phyloP scores from a whole-genome alignment of 2,329 filamentous ascomycete species.

The Cordyceps pruinosa region DNA sequence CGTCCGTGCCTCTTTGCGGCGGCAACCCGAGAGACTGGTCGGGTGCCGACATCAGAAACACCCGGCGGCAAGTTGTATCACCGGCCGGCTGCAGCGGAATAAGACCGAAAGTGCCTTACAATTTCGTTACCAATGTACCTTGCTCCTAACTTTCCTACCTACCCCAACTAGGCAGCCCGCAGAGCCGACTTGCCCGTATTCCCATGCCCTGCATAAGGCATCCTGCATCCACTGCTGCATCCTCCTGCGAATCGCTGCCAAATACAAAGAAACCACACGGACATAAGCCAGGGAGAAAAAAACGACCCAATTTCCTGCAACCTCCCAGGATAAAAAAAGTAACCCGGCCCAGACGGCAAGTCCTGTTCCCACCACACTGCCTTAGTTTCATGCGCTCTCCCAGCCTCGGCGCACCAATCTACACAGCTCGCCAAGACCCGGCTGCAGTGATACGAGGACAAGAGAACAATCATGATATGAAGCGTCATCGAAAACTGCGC shows the following conservation, averaged over 20 bases:
- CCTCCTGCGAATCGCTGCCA: background rate
- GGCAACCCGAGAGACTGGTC: background rate
- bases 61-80: background rate
- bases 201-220: background rate
- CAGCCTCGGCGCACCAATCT: background rate
- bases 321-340: background rate
- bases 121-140: too few relatives aligned
- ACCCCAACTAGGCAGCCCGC: background rate
- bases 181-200: background rate
- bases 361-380: background rate
- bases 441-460: slow-evolving; percentile 6
- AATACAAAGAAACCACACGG: background rate
- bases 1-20: background rate
- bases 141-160: too few relatives aligned
- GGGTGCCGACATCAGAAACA: background rate
- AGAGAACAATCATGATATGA: background rate
- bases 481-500: background rate
- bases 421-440: background rate
- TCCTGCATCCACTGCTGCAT: background rate
- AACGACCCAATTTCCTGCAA: background rate
- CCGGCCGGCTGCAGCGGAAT: too few relatives aligned
- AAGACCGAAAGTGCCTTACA: too few relatives aligned
- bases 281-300: background rate
- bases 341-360: slow-evolving; percentile 2
- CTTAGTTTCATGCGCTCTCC: background rate